phyloP scores from a whole-genome alignment of 1,139 yeast genomes.

The Taphrina populina region DNA sequence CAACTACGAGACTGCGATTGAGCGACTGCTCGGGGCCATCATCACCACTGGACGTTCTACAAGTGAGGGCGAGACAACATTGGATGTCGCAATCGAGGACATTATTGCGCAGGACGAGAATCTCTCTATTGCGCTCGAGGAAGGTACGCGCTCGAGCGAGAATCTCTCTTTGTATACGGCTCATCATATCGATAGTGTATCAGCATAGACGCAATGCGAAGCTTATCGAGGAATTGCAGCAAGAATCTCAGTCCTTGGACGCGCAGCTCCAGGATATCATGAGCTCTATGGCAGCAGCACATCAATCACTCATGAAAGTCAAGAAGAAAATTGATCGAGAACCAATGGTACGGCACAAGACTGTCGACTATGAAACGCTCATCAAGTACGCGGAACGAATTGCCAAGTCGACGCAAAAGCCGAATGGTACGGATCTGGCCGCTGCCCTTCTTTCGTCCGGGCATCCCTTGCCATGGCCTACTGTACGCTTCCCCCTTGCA shows the following conservation, averaged over 20 bases:
- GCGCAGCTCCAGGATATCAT: background rate
- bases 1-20: slow-evolving; percentile 6
- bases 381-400: slow-evolving; percentile 23
- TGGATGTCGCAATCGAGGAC: slow-evolving; percentile 9
- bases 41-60: background rate
- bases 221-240: background rate
- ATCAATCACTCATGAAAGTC: background rate
- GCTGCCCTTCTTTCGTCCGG: background rate
- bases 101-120: background rate
- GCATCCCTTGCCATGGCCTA: slow-evolving; percentile 19
- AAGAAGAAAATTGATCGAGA: slow-evolving; percentile 3
- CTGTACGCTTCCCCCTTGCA: background rate
- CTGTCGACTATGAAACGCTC: slow-evolving; percentile 3
- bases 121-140: slow-evolving; percentile 9
- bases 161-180: background rate
- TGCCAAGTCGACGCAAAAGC: background rate
- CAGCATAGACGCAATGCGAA: slow-evolving; percentile 7
- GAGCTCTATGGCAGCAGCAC: slow-evolving; percentile 9
- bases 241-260: background rate
- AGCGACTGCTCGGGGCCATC: slow-evolving; percentile 1
- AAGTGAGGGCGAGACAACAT: background rate
- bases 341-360: slow-evolving; percentile 4
- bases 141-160: slow-evolving; percentile 1
- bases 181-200: background rate
- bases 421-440: background rate